A percentile compares a stretch with the other conserved stretches of the same genome.
Evolutionary conservation across 2,329 filamentous ascomycete species (phyloP).

Genomic region (Diaporthe sp.): DNA sequence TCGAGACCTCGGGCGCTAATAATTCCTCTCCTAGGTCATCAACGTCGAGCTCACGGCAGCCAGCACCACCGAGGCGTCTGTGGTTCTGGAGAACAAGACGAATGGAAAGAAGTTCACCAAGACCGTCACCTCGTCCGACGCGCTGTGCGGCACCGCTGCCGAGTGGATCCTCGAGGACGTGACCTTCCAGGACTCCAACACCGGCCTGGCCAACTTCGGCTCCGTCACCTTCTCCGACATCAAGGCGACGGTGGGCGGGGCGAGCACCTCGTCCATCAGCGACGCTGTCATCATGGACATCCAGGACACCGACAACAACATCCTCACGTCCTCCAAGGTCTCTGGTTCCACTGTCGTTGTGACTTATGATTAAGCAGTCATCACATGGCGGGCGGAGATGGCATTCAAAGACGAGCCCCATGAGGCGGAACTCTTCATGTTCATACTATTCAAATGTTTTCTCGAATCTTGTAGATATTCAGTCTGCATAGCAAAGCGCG

Average conservation of each 20-base stretch:
- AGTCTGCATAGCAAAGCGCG: background rate
- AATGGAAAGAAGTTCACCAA: slow-evolving; percentile 37
- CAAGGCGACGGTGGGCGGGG: slow-evolving; percentile 51
- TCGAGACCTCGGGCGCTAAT: background rate
- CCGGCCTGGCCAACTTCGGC: slow-evolving; percentile 61
- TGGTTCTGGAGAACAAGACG: slow-evolving; percentile 36
- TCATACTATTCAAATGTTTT: background rate
- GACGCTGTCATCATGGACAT: slow-evolving; percentile 56
- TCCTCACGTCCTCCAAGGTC: slow-evolving; percentile 33
- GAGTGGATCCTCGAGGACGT: slow-evolving; percentile 42
- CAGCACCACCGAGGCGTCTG: slow-evolving; percentile 32
- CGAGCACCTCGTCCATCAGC: slow-evolving; percentile 48
- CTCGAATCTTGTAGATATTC: background rate
- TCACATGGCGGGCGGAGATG: background rate
- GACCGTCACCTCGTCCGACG: slow-evolving; percentile 36
- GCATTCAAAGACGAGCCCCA: background rate
- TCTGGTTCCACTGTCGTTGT: slow-evolving; percentile 29
- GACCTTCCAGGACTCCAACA: slow-evolving; percentile 49
- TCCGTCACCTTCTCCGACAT: slow-evolving; percentile 57
- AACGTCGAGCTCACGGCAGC: slow-evolving; percentile 39
- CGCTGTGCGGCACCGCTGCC: slow-evolving; percentile 32
- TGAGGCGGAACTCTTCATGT: background rate
- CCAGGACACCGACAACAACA: slow-evolving; percentile 52
- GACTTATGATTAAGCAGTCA: slow-evolving; percentile 50
- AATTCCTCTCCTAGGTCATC: slow-evolving; percentile 28